These are phyloP conservation scores for Wallacemonas rigidus DNA, from an alignment of 208 protist species.

Conservation along the genomic window DNA sequence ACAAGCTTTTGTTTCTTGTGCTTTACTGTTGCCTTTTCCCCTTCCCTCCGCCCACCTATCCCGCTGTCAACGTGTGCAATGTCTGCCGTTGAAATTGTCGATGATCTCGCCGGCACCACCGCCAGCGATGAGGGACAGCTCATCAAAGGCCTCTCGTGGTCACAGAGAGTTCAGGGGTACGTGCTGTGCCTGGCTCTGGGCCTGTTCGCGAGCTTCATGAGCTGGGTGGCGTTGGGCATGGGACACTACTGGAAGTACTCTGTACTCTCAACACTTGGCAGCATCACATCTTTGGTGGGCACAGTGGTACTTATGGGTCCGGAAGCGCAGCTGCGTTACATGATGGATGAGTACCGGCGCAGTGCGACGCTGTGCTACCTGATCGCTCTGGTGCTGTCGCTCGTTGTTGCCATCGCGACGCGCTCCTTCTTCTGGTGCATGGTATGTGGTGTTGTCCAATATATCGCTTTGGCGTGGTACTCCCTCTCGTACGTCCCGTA, in stretches of 20 bases:
- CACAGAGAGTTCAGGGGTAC: conserved; percentile 80
- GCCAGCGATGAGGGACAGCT: conserved; percentile 62
- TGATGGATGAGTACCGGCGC: conserved; percentile 89
- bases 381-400: conserved; percentile 61
- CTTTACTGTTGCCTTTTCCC: too few relatives aligned
- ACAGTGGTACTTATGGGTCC: conserved; percentile 90
- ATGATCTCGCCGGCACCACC: conserved; percentile 6
- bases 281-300: conserved; percentile 74
- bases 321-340: conserved; percentile 75
- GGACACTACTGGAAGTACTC: conserved; percentile 89
- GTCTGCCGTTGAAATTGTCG: conserved; percentile 16
- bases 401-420: conserved; percentile 68
- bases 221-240: conserved; percentile 79
- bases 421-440: conserved; percentile 68
- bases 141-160: conserved; percentile 77
- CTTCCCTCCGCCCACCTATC: neutral
- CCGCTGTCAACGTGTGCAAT: neutral
- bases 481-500: conserved; percentile 91
- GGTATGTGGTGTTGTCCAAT: conserved; percentile 81
- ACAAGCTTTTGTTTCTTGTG: too few relatives aligned
- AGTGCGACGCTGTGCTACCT: conserved; percentile 74
- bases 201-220: conserved; percentile 76
- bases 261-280: conserved; percentile 70
- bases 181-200: conserved; percentile 76
- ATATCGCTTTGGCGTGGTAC: conserved; percentile 86